A percentile compares a stretch with the other conserved stretches of the same genome.
phyloP scores from a whole-genome alignment of 768 basidiomycete species.

The Cyathus striatus region DNA sequence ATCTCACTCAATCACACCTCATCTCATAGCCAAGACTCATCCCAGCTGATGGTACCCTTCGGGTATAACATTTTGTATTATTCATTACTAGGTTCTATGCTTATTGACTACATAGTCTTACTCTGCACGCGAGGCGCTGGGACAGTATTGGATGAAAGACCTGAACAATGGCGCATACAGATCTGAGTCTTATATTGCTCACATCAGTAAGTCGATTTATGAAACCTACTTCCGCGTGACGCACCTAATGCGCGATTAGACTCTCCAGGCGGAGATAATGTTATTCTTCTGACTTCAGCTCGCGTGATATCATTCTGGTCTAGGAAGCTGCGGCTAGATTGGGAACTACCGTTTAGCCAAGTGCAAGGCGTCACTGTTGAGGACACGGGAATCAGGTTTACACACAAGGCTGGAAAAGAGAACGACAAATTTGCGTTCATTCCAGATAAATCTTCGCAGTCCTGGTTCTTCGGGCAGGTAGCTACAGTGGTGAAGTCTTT shows the following conservation, averaged over 20 bases:
- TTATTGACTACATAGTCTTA: slow-evolving; percentile 56
- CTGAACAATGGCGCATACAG: slow-evolving; percentile 85
- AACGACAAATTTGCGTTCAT: slow-evolving; percentile 75
- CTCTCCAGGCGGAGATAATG: slow-evolving; percentile 73
- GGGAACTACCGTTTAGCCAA: slow-evolving; percentile 87
- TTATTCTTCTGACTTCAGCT: slow-evolving; percentile 73
- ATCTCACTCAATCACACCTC: slow-evolving; percentile 3
- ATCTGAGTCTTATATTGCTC: slow-evolving; percentile 84
- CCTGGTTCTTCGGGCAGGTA: slow-evolving; percentile 79
- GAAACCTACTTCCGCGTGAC: not conserved
- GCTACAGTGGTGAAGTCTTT: slow-evolving; percentile 72
- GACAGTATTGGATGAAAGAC: slow-evolving; percentile 97
- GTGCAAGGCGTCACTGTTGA: slow-evolving; percentile 87
- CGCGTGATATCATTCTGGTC: slow-evolving; percentile 83
- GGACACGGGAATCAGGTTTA: slow-evolving; percentile 85
- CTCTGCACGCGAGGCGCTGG: slow-evolving; percentile 83
- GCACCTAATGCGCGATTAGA: slow-evolving; percentile 33
- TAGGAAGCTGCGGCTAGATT: slow-evolving; percentile 77
- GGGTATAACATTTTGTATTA: slow-evolving; percentile 43
- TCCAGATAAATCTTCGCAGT: slow-evolving; percentile 67
- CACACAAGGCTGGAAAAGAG: slow-evolving; percentile 72
- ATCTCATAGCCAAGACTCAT: slow-evolving; percentile 70
- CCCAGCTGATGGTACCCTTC: slow-evolving; percentile 81
- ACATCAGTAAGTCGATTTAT: slow-evolving; percentile 65
- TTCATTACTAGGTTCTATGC: not conserved